Conservation (phyloP, 441 rosid species). For the Mallotus repandus region DNA sequence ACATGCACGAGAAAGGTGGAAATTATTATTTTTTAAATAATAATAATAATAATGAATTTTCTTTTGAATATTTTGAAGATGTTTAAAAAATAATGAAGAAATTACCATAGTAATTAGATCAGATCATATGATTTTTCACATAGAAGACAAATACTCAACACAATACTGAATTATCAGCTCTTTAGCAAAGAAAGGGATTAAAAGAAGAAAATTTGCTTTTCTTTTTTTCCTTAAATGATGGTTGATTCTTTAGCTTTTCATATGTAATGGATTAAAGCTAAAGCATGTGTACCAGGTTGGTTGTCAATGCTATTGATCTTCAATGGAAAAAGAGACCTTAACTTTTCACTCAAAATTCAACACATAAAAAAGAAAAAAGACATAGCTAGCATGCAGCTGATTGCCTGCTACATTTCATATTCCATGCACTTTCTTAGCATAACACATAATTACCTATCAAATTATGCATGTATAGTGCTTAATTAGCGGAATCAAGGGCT, state of each 20-base stretch:
- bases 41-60: too few relatives aligned
- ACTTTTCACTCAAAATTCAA: constrained; percentile 16
- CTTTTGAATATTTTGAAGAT: too few relatives aligned
- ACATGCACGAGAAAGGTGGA: too few relatives aligned
- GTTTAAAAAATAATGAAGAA: too few relatives aligned
- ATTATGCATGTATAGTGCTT: background rate
- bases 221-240: constrained; percentile 8
- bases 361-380: background rate
- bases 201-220: background rate
- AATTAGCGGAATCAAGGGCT: background rate
- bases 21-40: too few relatives aligned
- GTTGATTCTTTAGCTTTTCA: background rate
- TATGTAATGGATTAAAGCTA: constrained; percentile 7
- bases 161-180: too few relatives aligned
- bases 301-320: background rate
- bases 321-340: background rate
- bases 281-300: constrained; percentile 8
- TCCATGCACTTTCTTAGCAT: background rate
- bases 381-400: background rate
- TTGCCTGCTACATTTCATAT: background rate
- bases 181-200: background rate
- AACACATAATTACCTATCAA: background rate
- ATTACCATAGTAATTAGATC: too few relatives aligned
- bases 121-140: too few relatives aligned
- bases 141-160: too few relatives aligned